Evolutionary conservation across 2,329 filamentous ascomycete species (phyloP).

Genomic region (Xylaria polymorpha): DNA sequence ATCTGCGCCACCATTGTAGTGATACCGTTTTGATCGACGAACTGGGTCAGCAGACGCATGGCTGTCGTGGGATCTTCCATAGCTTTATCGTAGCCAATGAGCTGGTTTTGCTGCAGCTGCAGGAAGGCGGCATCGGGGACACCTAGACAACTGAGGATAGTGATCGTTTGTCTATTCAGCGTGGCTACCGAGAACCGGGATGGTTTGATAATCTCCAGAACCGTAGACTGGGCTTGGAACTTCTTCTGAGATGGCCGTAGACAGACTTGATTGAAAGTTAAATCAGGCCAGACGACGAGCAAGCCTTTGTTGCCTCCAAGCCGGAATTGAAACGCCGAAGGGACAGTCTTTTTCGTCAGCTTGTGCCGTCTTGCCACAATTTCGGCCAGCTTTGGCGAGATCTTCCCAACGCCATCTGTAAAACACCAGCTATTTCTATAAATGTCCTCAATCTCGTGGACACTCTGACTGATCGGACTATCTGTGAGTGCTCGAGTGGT

Average conservation of each 20-base stretch:
- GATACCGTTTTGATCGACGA: slow-evolving; percentile 86
- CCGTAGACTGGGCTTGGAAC: slow-evolving; percentile 76
- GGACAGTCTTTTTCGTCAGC: slow-evolving; percentile 66
- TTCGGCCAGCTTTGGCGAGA: slow-evolving; percentile 81
- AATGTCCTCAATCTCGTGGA: slow-evolving; percentile 76
- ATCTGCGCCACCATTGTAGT: slow-evolving; percentile 80
- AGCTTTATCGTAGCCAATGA: slow-evolving; percentile 75
- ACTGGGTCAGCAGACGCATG: slow-evolving; percentile 74
- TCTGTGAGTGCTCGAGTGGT: slow-evolving; percentile 82
- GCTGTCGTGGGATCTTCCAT: slow-evolving; percentile 75
- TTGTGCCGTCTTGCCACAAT: slow-evolving; percentile 79
- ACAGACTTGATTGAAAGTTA: slow-evolving; percentile 74
- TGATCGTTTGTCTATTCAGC: slow-evolving; percentile 90
- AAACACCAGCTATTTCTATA: slow-evolving; percentile 77
- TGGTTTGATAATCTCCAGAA: slow-evolving; percentile 85
- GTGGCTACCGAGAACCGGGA: slow-evolving; percentile 81
- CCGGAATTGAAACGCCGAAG: slow-evolving; percentile 91
- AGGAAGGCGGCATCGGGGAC: slow-evolving; percentile 75
- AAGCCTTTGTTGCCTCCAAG: slow-evolving; percentile 94
- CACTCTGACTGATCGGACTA: slow-evolving; percentile 67
- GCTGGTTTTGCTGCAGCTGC: slow-evolving; percentile 73
- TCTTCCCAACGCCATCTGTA: slow-evolving; percentile 92
- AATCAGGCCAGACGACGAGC: slow-evolving; percentile 77
- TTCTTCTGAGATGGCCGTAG: slow-evolving; percentile 90
- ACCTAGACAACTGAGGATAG: slow-evolving; percentile 82